Evolutionary conservation across 768 basidiomycete genomes (phyloP), one percentile per base, ranked within the genome.

Genomic region (Tylopilus subfusipes): DNA sequence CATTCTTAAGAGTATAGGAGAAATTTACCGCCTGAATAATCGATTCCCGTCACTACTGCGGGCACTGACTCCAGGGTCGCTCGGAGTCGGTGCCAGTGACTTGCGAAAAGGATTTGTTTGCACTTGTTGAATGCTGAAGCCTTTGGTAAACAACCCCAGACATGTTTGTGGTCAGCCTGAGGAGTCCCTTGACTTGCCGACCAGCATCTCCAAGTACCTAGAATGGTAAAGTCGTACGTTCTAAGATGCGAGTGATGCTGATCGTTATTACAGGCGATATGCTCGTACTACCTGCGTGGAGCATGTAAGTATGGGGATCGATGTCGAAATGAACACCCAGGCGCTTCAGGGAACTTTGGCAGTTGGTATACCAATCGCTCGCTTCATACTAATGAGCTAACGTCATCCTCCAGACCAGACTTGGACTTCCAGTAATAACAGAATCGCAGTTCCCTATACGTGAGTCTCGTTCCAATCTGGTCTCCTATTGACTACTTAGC

Each of bases 281-380:
- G 88, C 63, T 72, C 76, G 43, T 90, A 75, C 68, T 88, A 77
- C 63, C 64, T 85, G 40, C 78, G 81, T 16, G 88, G 87, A 8
- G 62, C 72, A 33, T 90, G 88, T 72, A 81, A 74, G 61, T 90
- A 84, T 60, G 88, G 88, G 4, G 70, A 75, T 47, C 71, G 68
- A 33, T 90, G 88, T 66, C 77, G 80, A 59, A 82, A 86, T 60
- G 84, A 88, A 57, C 88, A 89, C 65, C 83, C 78, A 31, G 61
- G 48, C 48, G 56, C 79, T 51, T 30, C 62, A 48, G 54, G 57
- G 54, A 72, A 67, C 9, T 85, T 84, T 68, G 78, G 79, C 44
- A 79, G 84, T 86, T 56, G 59, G 82, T 78, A 65, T 55, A 59
- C 52, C 31, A 31, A 14, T 18, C 24, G 40, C 22, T 53, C 45